Conservation (phyloP, 805 yeast genomes). For the Starmerella asiatica region DNA sequence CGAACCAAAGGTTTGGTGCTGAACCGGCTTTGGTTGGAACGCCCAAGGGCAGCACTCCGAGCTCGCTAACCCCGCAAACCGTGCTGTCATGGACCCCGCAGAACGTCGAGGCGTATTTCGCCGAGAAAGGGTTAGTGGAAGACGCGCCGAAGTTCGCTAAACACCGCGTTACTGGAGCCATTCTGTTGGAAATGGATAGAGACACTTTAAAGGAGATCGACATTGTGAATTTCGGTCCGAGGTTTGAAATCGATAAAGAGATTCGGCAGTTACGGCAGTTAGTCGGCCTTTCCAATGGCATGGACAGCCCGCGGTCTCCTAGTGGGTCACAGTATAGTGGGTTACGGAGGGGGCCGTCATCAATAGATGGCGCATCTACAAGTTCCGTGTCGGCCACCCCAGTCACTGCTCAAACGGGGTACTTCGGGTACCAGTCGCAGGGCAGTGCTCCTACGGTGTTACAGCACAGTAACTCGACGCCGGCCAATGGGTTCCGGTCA, state of each 20-base stretch:
- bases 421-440: background rate
- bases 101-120: constrained; percentile 70
- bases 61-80: constrained; percentile 15
- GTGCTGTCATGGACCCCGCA: constrained; percentile 61
- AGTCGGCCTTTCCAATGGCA: constrained; percentile 2
- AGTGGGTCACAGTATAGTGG: too few relatives aligned
- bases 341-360: too few relatives aligned
- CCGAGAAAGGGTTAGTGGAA: constrained; percentile 54
- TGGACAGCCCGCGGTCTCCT: constrained; percentile 2
- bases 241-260: constrained; percentile 83
- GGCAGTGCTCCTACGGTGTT: background rate
- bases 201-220: constrained; percentile 83
- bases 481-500: background rate
- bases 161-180: constrained; percentile 81
- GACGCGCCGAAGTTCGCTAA: constrained; percentile 69
- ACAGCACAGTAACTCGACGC: too few relatives aligned
- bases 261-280: constrained; percentile 39
- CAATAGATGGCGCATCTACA: constrained; percentile 3
- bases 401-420: background rate
- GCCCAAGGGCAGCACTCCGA: background rate
- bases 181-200: constrained; percentile 71
- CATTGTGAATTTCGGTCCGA: constrained; percentile 82
- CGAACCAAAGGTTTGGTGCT: background rate
- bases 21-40: background rate
- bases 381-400: constrained; percentile 5